Percentiles rank a stretch among this genome's conserved stretches.
These are phyloP conservation scores for Trichosporon ovoides DNA, from an alignment of 1,284 basidiomycete genomes.

Conservation along the genomic window DNA sequence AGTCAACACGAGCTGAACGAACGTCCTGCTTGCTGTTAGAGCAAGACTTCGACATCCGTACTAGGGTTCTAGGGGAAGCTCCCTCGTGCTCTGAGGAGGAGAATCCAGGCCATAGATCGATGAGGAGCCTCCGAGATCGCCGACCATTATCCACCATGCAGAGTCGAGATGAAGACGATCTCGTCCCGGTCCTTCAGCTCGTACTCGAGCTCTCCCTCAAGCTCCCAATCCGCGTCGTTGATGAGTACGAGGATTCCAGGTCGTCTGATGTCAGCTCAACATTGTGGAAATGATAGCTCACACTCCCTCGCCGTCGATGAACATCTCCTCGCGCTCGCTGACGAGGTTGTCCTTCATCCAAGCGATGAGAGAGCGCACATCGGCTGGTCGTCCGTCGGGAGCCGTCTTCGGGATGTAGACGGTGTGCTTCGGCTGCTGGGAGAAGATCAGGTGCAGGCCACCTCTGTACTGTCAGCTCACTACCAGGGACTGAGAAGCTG, in stretches of 20 bases:
- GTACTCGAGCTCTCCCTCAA: constrained; percentile 91
- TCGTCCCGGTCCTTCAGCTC: constrained; percentile 73
- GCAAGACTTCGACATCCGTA: too few relatives aligned
- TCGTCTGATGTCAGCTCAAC: constrained; percentile 56
- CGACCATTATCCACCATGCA: constrained; percentile 73
- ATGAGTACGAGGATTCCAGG: constrained; percentile 93
- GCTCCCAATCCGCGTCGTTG: constrained; percentile 96
- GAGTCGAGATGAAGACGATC: constrained; percentile 90
- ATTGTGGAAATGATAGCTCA: constrained; percentile 52
- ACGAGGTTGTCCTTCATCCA: constrained; percentile 74
- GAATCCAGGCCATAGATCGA: too few relatives aligned
- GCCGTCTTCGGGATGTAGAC: constrained; percentile 58
- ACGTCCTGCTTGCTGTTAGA: too few relatives aligned
- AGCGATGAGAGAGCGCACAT: constrained; percentile 71
- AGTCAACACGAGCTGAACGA: too few relatives aligned
- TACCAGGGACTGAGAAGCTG: too few relatives aligned
- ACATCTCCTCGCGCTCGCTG: constrained; percentile 82
- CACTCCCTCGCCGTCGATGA: constrained; percentile 83
- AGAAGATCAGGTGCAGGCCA: constrained; percentile 80
- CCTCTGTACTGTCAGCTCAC: constrained; percentile 54
- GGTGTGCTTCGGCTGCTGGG: constrained; percentile 59
- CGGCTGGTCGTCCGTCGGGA: constrained; percentile 51
- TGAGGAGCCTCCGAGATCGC: too few relatives aligned
- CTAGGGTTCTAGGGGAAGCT: too few relatives aligned
- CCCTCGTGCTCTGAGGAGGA: too few relatives aligned